Evolutionary conservation across 1,139 yeast species (phyloP).

Genomic region (Hemisphaericaspora xylanilytica): DNA sequence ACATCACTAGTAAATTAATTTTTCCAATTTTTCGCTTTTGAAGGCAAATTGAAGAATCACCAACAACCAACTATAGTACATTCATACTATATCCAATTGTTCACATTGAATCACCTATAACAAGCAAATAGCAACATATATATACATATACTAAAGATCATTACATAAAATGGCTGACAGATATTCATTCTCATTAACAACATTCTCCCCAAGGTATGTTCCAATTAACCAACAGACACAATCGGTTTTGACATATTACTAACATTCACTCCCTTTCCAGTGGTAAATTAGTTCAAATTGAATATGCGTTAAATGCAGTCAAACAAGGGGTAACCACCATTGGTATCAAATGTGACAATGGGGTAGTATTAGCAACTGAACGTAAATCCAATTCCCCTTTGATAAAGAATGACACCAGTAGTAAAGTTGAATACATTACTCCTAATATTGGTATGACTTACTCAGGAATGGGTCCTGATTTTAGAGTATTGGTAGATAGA

Average conservation of each 20-base stretch:
- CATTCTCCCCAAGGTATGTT: slow-evolving; percentile 93
- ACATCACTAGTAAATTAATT: too few species aligned
- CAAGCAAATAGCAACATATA: neutral
- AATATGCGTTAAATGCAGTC: slow-evolving; percentile 95
- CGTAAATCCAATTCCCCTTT: slow-evolving; percentile 82
- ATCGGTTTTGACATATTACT: slow-evolving; percentile 5
- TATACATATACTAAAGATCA: slow-evolving; percentile 7
- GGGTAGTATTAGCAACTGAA: slow-evolving; percentile 95
- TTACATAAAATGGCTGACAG: slow-evolving; percentile 77
- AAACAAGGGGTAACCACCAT: slow-evolving; percentile 97
- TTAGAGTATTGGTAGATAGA: slow-evolving; percentile 88
- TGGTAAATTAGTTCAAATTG: slow-evolving; percentile 97
- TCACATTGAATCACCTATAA: neutral
- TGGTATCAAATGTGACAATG: slow-evolving; percentile 95
- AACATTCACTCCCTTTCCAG: slow-evolving; percentile 32
- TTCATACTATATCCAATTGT: too few species aligned
- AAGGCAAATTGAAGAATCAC: slow-evolving; percentile 16
- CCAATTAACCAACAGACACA: too few species aligned
- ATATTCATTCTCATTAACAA: slow-evolving; percentile 94
- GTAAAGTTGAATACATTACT: slow-evolving; percentile 80
- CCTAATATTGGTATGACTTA: slow-evolving; percentile 97
- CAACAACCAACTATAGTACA: slow-evolving; percentile 1
- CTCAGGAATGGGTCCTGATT: slow-evolving; percentile 99
- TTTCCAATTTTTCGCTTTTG: slow-evolving; percentile 9
- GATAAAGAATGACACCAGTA: slow-evolving; percentile 69